Evolutionary conservation across 2,329 filamentous ascomycete species (phyloP), one percentile per base, ranked within the genome.

Genomic region (Microthyrium microscopicum): DNA sequence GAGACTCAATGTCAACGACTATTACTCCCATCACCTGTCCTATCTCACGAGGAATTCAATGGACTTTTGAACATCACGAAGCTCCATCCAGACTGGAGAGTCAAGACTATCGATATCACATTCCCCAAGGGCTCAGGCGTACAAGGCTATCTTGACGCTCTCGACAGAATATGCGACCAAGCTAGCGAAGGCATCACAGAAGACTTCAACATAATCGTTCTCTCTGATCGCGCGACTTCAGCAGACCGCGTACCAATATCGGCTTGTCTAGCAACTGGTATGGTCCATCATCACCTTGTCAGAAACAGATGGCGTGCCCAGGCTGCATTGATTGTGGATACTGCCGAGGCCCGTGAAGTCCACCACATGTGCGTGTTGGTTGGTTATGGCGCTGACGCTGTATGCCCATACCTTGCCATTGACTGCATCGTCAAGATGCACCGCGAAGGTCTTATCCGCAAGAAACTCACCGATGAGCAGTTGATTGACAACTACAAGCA

Each of bases 321-420:
- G 57, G 82, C 73, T 44, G 87, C 85, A 29, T 61, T 95, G 29
- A 68, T 93, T 26, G 72, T 93, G 21, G 87, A 95, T 64, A 93
- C 85, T 41, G 87, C 79, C 29, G 87, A 95, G 56, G 87, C 87
- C 46, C 82, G 87, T 59, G 87, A 95, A 58, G 87, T 95, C 5
- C 87, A 95, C 57, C 87, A 95, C 61, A 92, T 94, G 83, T 93
- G 83, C 61, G 87, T 95, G n/a, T 69, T 94, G 27, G 71, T 95
- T 39, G 87, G 87, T 35, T 95, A 95, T 48, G 87, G 87, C 61
- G 84, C 79, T 35, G 87, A 95, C 60, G 87, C 77, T 31, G 74
- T 95, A 52, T 92, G 89, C 64, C 87, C 87, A 15, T 94, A 94
- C 57, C 74, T 94, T 31, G 80, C 87, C 12, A 81, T 94, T 63